Percentiles rank a stretch among this genome's conserved stretches.
phyloP scores from a whole-genome alignment of 345 rosid species.

The Eucalyptus pauciflora region DNA sequence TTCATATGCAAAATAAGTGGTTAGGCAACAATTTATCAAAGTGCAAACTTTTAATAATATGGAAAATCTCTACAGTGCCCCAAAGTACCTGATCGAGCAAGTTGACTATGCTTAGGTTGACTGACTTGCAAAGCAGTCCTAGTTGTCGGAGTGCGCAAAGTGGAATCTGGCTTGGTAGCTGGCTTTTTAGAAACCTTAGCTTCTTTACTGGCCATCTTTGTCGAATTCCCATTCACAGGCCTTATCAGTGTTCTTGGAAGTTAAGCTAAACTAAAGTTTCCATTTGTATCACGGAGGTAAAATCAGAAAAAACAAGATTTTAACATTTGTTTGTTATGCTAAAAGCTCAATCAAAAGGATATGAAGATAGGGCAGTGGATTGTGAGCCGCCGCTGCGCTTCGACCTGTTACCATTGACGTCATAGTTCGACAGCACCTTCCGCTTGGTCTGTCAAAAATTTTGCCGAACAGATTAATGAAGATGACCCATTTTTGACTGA shows the following conservation, averaged over 20 bases:
- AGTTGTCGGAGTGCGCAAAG: constrained; percentile 11
- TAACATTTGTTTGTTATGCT: neutral
- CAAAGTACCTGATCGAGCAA: constrained; percentile 30
- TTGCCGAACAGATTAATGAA: neutral
- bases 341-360: constrained; percentile 43
- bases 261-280: constrained; percentile 40
- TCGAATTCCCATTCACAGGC: constrained; percentile 27
- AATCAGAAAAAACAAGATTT: neutral
- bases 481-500: neutral
- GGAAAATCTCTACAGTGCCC: neutral
- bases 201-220: constrained; percentile 28
- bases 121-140: constrained; percentile 15
- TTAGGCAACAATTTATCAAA: neutral
- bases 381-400: constrained; percentile 58
- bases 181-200: constrained; percentile 26
- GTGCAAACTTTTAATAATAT: neutral
- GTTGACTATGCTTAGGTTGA: constrained; percentile 22
- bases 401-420: constrained; percentile 46
- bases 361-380: constrained; percentile 56
- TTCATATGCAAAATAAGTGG: neutral
- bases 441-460: constrained; percentile 38
- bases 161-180: constrained; percentile 22
- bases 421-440: constrained; percentile 35
- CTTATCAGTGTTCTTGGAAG: constrained; percentile 49
- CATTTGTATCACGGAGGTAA: neutral